phyloP scores from a whole-genome alignment of 1,284 basidiomycete genomes.

The Heterobasidion occidentale region DNA sequence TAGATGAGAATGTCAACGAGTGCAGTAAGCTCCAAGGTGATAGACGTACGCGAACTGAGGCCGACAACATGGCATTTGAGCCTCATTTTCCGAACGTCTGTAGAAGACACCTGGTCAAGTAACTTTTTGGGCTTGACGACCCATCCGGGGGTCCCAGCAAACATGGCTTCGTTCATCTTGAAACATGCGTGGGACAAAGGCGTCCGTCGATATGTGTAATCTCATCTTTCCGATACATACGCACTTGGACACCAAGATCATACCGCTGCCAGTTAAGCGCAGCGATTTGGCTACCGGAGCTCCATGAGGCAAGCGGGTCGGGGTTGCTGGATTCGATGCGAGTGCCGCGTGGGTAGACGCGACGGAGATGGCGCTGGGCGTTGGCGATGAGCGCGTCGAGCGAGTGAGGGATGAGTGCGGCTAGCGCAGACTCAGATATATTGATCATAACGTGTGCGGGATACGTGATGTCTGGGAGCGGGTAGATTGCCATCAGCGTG shows the following conservation, averaged over 20 bases:
- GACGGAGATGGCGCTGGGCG: slow-evolving; percentile 37
- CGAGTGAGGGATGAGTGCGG: slow-evolving; percentile 30
- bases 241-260: slow-evolving; percentile 19
- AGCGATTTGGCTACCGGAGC: slow-evolving; percentile 50
- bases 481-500: not conserved
- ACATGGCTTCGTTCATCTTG: slow-evolving; percentile 58
- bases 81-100: slow-evolving; percentile 12
- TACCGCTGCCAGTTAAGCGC: slow-evolving; percentile 60
- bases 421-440: slow-evolving; percentile 44
- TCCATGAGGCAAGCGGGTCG: slow-evolving; percentile 48
- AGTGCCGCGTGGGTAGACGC: slow-evolving; percentile 53
- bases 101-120: slow-evolving; percentile 15
- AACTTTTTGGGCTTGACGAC: slow-evolving; percentile 38
- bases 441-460: slow-evolving; percentile 49
- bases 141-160: slow-evolving; percentile 51
- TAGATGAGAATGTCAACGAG: not conserved
- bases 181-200: not conserved
- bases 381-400: slow-evolving; percentile 29
- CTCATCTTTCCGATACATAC: not conserved
- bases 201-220: slow-evolving; percentile 23
- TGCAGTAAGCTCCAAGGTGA: not conserved
- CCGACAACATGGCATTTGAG: slow-evolving; percentile 34
- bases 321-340: slow-evolving; percentile 49
- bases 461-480: slow-evolving; percentile 24
- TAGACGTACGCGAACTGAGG: slow-evolving; percentile 34